phyloP scores from a whole-genome alignment of 2,329 filamentous ascomycete species.

The Aspergillus ustus region DNA sequence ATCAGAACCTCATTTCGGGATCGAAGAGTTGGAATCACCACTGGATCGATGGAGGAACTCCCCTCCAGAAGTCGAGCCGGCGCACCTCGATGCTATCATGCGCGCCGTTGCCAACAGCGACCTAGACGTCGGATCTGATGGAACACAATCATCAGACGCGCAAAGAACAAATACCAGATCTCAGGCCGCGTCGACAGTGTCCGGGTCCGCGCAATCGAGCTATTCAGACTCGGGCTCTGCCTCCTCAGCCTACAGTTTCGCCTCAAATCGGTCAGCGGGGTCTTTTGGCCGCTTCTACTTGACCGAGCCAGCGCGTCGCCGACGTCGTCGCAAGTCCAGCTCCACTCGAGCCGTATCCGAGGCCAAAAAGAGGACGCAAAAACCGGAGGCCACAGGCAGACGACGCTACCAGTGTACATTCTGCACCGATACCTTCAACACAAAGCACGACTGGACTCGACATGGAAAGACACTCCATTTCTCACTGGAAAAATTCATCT shows the following conservation, averaged over 20 bases:
- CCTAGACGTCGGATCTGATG: not conserved
- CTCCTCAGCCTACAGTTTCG: constrained; percentile 22
- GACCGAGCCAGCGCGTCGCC: constrained; percentile 50
- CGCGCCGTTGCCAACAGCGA: constrained; percentile 50
- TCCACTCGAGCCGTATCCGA: not conserved
- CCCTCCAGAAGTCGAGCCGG: constrained; percentile 66
- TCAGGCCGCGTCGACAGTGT: constrained; percentile 10
- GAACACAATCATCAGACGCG: not conserved
- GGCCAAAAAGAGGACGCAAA: constrained; percentile 23
- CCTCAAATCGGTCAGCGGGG: constrained; percentile 29
- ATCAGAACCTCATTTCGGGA: not conserved
- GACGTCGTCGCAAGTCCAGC: constrained; percentile 36
- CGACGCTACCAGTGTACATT: constrained; percentile 49
- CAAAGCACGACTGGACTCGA: constrained; percentile 54
- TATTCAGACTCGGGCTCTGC: constrained; percentile 12
- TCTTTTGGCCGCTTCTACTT: constrained; percentile 53
- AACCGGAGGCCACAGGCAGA: constrained; percentile 21
- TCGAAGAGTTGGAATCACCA: constrained; percentile 50
- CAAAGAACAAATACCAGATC: constrained; percentile 4
- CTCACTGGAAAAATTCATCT: constrained; percentile 55
- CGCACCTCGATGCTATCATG: constrained; percentile 61
- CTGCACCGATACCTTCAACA: constrained; percentile 52
- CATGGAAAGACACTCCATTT: constrained; percentile 55
- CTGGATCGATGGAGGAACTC: constrained; percentile 66
- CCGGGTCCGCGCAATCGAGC: constrained; percentile 17